Base-by-base conservation (phyloP, 2,329 filamentous ascomycete genomes). In the Orbilia ellipsospora region DNA sequence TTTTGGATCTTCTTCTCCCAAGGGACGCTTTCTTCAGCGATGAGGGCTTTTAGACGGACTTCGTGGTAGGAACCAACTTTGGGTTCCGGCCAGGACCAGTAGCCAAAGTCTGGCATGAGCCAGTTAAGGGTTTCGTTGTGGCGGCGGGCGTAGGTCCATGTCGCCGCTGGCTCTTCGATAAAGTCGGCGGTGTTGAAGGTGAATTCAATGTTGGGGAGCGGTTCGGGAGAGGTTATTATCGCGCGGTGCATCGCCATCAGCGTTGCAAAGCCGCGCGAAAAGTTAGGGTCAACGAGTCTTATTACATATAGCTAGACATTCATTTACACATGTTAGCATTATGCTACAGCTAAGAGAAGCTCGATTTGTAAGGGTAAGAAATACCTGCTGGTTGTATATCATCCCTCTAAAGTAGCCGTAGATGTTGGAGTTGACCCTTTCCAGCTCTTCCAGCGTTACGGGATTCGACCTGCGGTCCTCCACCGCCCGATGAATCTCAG, bases 61-160 rank as follows among this genome's bases (percentile, higher is more conserved):
- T 80, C 78, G 7, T 67, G 50, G 55, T 78, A 82, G 77, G 73
- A 84, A 80, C 80, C 83, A 80, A 85, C 86, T 82, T 85, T 85
- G 63, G 83, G 84, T 54, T 86, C 82, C 20, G 84, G 82, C 86
- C 86, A 88, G 4, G 84, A 83, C 84, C 84, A 88, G 81, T 85
- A 86, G 79, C 83, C 83, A 82, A 86, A 89, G 82, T 86, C 87
- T 68, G 86, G 86, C 81, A 88, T 85, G 3, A 86, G 80, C 81
- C 86, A 87, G 70, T 82, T 82, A 42, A 83, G 83, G 10, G 68
- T 75, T 18, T 70, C 76, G 67, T 80, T 81, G 3, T 73, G 70
- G 79, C 83, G 82, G 20, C 83, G 83, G 7, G 83, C 82, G 1
- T 85, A 83, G n/a, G 84, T 82, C 81, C 87, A 63, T 6, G 74